phyloP scores from a whole-genome alignment of 2,329 filamentous ascomycete genomes.

The Cladosporium sp. region DNA sequence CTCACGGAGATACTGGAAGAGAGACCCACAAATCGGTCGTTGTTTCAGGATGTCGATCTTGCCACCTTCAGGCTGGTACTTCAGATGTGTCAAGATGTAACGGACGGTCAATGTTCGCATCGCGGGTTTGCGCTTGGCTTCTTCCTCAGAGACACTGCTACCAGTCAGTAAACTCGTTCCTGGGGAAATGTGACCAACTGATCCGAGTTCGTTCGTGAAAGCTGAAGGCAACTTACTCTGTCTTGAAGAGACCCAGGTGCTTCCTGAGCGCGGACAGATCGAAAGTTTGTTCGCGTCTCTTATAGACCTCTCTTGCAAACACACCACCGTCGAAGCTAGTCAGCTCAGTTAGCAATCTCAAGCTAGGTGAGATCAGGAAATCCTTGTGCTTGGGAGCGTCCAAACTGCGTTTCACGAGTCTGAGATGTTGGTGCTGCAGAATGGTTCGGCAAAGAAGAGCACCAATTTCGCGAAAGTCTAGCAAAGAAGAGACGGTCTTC shows the following conservation, averaged over 20 bases:
- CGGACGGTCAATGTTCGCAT: slow-evolving; percentile 78
- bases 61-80: slow-evolving; percentile 69
- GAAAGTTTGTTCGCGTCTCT: slow-evolving; percentile 68
- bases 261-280: slow-evolving; percentile 66
- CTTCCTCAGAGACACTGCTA: slow-evolving; percentile 47
- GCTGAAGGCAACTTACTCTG: slow-evolving; percentile 33
- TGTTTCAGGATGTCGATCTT: slow-evolving; percentile 82
- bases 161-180: background rate
- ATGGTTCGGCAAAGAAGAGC: slow-evolving; percentile 76
- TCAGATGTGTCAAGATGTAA: slow-evolving; percentile 75
- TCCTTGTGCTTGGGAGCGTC: slow-evolving; percentile 79
- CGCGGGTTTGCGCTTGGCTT: slow-evolving; percentile 63
- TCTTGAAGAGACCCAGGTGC: slow-evolving; percentile 69
- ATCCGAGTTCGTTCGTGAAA: too few species aligned
- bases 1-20: slow-evolving; percentile 72
- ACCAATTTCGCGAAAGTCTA: slow-evolving; percentile 73
- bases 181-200: too few species aligned
- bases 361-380: slow-evolving; percentile 80
- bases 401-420: slow-evolving; percentile 73
- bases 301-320: slow-evolving; percentile 72
- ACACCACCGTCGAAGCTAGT: slow-evolving; percentile 80
- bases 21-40: slow-evolving; percentile 60
- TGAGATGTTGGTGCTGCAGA: slow-evolving; percentile 74
- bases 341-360: slow-evolving; percentile 83
- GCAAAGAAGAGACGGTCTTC: slow-evolving; percentile 67